A percentile compares a stretch with the other conserved stretches of the same genome.
Evolutionary conservation across 1,284 basidiomycete genomes (phyloP).

Genomic region (Ceratobasidium sp.): DNA sequence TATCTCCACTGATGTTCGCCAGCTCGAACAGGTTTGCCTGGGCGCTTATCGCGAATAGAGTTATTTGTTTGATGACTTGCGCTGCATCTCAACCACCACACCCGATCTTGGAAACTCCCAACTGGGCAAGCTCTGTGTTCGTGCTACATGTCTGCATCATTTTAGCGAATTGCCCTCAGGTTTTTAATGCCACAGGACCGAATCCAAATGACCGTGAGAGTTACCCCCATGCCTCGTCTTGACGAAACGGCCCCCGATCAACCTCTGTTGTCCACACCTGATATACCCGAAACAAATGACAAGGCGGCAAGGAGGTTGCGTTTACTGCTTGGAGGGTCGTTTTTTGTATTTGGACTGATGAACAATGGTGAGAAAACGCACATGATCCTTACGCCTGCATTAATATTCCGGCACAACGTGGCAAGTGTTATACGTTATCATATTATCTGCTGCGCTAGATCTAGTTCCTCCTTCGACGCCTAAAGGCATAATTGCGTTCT

Average conservation of each 20-base stretch:
- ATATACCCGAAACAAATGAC: conserved; percentile 4
- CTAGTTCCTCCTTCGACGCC: conserved; percentile 90
- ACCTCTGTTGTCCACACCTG: conserved; percentile 7
- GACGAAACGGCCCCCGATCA: conserved; percentile 18
- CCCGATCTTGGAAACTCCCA: background rate
- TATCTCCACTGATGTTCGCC: background rate
- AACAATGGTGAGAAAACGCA: conserved; percentile 64
- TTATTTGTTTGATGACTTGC: conserved; percentile 9
- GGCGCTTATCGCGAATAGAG: background rate
- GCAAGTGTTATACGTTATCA: conserved; percentile 92
- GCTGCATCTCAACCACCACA: conserved; percentile 8
- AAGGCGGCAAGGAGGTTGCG: conserved; percentile 48
- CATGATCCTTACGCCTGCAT: background rate
- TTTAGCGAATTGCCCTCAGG: background rate
- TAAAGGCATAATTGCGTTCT: conserved; percentile 92
- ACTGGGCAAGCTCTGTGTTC: background rate
- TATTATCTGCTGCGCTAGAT: conserved; percentile 94
- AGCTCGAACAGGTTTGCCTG: too few species aligned
- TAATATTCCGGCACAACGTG: conserved; percentile 13
- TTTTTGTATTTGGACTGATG: conserved; percentile 70
- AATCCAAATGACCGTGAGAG: conserved; percentile 14
- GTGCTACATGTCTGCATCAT: conserved; percentile 16
- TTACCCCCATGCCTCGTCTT: conserved; percentile 10
- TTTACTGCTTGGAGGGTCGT: conserved; percentile 62
- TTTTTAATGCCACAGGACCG: conserved; percentile 18